Conservation (phyloP, 495 filamentous ascomycete genomes). For the Penicillium verhagenii region DNA sequence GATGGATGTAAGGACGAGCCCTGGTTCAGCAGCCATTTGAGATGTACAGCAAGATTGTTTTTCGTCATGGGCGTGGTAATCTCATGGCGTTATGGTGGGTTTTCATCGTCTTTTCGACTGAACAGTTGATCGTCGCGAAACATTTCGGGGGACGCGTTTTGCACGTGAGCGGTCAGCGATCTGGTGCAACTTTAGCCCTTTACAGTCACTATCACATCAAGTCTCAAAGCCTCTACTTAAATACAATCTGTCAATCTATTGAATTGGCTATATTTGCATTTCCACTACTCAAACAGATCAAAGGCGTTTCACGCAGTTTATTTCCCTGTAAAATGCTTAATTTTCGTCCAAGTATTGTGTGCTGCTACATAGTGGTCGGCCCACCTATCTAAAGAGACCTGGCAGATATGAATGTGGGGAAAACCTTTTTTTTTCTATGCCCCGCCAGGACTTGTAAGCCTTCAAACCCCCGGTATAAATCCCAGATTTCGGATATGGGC, state of each 20-base stretch:
- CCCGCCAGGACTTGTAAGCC: constrained; percentile 18
- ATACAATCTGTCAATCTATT: no score
- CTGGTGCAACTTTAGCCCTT: background rate
- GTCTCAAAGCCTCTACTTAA: no score
- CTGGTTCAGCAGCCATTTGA: constrained; percentile 51
- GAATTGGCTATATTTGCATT: no score
- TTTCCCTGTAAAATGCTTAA: background rate
- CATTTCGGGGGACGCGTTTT: constrained; percentile 23
- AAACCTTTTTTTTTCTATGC: constrained; percentile 24
- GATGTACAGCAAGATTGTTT: constrained; percentile 48
- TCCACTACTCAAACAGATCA: no score
- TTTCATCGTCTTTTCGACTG: constrained; percentile 4
- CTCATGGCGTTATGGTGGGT: constrained; percentile 28
- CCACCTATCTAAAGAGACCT: background rate
- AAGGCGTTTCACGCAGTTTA: background rate
- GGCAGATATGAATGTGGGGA: constrained; percentile 18
- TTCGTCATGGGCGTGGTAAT: constrained; percentile 48
- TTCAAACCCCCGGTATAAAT: constrained; percentile 6
- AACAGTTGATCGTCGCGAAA: constrained; percentile 15
- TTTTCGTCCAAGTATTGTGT: background rate
- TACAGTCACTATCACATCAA: background rate
- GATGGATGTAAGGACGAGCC: constrained; percentile 36
- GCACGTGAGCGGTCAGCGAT: constrained; percentile 30
- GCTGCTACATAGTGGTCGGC: background rate
- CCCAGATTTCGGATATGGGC: constrained; percentile 34